Evolutionary conservation across 768 basidiomycete species (phyloP).

Genomic region (Pleurotus tuber-regium): DNA sequence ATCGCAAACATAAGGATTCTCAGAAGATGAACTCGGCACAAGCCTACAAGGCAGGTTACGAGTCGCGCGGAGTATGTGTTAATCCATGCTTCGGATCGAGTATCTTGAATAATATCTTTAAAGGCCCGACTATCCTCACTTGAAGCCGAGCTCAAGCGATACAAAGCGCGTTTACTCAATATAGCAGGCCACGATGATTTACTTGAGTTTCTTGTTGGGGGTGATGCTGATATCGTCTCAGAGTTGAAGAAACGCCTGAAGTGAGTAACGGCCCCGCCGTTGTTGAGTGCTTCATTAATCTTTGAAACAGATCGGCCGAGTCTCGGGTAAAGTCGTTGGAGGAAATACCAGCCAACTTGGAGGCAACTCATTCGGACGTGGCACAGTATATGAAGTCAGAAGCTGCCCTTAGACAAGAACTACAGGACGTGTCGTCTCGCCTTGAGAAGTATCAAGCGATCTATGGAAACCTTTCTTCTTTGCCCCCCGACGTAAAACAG

Average conservation of each 20-base stretch:
- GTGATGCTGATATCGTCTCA: slow-evolving; percentile 46
- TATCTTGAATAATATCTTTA: slow-evolving; percentile 12
- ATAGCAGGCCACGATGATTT: slow-evolving; percentile 68
- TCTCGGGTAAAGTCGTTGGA: slow-evolving; percentile 49
- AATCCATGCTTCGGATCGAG: neutral
- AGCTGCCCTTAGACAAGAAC: slow-evolving; percentile 45
- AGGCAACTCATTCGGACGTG: slow-evolving; percentile 52
- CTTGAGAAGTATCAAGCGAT: slow-evolving; percentile 61
- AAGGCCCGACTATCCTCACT: slow-evolving; percentile 75
- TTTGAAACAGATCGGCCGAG: slow-evolving; percentile 64
- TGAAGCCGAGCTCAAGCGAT: slow-evolving; percentile 67
- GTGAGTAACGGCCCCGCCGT: slow-evolving; percentile 45
- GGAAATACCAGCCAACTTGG: slow-evolving; percentile 45
- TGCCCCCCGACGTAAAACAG: slow-evolving; percentile 48
- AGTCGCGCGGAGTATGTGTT: slow-evolving; percentile 52
- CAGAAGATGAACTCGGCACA: slow-evolving; percentile 56
- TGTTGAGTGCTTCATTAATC: too few species aligned
- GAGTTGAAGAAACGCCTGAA: slow-evolving; percentile 50
- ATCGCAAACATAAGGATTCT: slow-evolving; percentile 63
- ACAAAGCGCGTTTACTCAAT: slow-evolving; percentile 78
- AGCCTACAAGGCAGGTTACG: slow-evolving; percentile 64
- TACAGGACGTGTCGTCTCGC: slow-evolving; percentile 42
- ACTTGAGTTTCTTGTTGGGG: slow-evolving; percentile 64
- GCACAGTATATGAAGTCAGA: slow-evolving; percentile 48
- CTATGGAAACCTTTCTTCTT: slow-evolving; percentile 52